phyloP scores from a whole-genome alignment of 106 monocot species.

The Agapanthus africanus region DNA sequence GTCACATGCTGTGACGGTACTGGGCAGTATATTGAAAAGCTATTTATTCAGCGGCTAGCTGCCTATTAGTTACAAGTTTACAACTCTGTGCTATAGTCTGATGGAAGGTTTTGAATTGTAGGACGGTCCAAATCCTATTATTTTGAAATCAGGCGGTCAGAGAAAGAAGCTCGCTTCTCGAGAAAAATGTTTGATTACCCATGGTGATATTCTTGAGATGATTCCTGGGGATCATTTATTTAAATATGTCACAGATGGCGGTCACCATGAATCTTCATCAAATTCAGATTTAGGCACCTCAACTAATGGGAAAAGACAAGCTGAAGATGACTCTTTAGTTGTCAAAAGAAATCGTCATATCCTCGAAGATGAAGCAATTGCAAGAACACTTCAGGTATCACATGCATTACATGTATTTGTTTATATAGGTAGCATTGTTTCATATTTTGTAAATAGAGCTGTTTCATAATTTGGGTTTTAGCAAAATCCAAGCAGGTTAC shows the following conservation, averaged over 20 bases:
- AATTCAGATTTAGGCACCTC: constrained; percentile 12
- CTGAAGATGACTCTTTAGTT: constrained; percentile 15
- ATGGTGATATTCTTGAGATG: constrained; percentile 85
- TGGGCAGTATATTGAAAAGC: background rate
- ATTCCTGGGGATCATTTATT: constrained; percentile 73
- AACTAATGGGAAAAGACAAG: constrained; percentile 21
- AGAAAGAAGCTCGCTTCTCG: constrained; percentile 49
- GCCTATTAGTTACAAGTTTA: background rate
- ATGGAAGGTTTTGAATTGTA: constrained; percentile 21
- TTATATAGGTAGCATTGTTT: too few species aligned
- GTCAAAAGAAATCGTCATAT: constrained; percentile 32
- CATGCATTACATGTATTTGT: too few species aligned
- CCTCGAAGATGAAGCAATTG: constrained; percentile 33
- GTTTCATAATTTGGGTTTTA: too few species aligned
- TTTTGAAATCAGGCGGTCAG: constrained; percentile 34
- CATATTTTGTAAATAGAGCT: too few species aligned
- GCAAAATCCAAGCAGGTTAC: too few species aligned
- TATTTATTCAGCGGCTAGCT: background rate
- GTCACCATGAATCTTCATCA: constrained; percentile 19
- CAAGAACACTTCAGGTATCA: constrained; percentile 44
- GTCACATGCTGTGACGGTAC: background rate
- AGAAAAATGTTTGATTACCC: constrained; percentile 36
- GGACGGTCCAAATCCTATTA: constrained; percentile 89
- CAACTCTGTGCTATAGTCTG: background rate
- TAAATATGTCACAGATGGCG: constrained; percentile 41